These are phyloP conservation scores for Umbelopsis isabellina DNA, from an alignment of 192 early-diverging fungal genomes.

Conservation along the genomic window DNA sequence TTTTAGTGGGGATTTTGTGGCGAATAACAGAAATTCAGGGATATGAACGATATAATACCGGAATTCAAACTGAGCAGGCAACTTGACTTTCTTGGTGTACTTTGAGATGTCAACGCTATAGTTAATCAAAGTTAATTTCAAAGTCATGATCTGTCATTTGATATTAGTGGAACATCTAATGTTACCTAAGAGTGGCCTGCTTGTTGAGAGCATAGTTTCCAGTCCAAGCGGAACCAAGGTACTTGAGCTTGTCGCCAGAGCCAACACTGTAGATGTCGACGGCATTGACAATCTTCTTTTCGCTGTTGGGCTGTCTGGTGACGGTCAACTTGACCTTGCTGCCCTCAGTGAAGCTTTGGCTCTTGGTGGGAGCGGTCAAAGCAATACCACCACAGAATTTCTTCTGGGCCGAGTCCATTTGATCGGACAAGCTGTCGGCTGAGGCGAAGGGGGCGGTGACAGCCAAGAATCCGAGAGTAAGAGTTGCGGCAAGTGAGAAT, in stretches of 20 bases:
- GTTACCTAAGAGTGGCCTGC: conserved; percentile 36
- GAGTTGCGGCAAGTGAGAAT: conserved; percentile 27
- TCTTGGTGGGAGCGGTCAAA: conserved; percentile 26
- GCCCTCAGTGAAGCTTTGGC: conserved; percentile 23
- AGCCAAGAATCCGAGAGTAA: conserved; percentile 22
- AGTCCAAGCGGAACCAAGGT: conserved; percentile 37
- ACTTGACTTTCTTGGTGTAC: conserved; percentile 30
- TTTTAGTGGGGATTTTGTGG: too few relatives aligned
- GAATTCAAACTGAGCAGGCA: conserved; percentile 41
- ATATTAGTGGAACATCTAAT: neutral
- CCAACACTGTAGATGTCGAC: conserved; percentile 39
- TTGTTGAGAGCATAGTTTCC: conserved; percentile 35
- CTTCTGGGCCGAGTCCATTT: conserved; percentile 33
- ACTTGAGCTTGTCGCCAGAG: conserved; percentile 27
- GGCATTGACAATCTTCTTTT: conserved; percentile 34
- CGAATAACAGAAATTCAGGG: too few relatives aligned
- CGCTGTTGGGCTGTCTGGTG: conserved; percentile 35
- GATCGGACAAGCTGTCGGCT: conserved; percentile 33
- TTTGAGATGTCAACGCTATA: conserved; percentile 38
- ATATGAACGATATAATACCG: conserved; percentile 17
- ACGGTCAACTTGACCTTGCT: conserved; percentile 34
- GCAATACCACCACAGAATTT: conserved; percentile 42
- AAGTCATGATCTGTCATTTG: neutral
- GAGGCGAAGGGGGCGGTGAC: conserved; percentile 23
- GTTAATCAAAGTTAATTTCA: neutral